These are phyloP conservation scores for Schizochytrium sp. DNA, from an alignment of 108 stramenopile genomes.

Conservation along the genomic window DNA sequence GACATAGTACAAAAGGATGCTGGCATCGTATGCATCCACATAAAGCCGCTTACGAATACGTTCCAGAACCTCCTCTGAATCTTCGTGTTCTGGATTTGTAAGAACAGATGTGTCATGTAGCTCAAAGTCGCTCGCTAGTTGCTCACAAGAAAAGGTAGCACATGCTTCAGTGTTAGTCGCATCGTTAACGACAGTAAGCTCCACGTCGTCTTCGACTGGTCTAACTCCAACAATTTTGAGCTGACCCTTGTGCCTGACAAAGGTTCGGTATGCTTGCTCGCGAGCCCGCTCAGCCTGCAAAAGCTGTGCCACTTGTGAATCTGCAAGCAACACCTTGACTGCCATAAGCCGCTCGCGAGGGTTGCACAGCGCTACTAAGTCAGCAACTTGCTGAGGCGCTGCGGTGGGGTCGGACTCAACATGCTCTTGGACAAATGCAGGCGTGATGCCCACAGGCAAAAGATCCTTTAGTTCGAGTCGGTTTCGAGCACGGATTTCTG, in stretches of 20 bases:
- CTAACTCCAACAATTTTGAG: slow-evolving; percentile 19
- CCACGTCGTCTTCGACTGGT: slow-evolving; percentile 24
- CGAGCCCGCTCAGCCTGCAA: slow-evolving; percentile 15
- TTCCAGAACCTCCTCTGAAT: neutral
- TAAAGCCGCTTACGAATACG: slow-evolving; percentile 37
- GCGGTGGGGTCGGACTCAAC: neutral
- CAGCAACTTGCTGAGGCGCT: neutral
- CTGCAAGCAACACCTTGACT: neutral
- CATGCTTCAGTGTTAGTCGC: slow-evolving; percentile 35
- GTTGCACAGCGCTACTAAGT: neutral
- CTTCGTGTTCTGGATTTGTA: slow-evolving; percentile 3
- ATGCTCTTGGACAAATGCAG: neutral
- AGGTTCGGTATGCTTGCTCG: neutral
- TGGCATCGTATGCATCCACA: neutral
- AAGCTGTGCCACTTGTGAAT: slow-evolving; percentile 18
- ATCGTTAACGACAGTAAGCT: slow-evolving; percentile 20
- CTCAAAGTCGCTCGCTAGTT: slow-evolving; percentile 38
- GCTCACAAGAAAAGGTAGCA: slow-evolving; percentile 14
- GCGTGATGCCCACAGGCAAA: neutral
- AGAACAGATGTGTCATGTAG: slow-evolving; percentile 27
- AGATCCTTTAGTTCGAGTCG: neutral
- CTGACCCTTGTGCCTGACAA: slow-evolving; percentile 16
- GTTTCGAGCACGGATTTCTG: slow-evolving; percentile 10
- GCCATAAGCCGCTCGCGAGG: neutral
- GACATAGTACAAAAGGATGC: slow-evolving; percentile 29